Base-by-base conservation (phyloP, 495 filamentous ascomycete species). In the Neohortaea acidophila region DNA sequence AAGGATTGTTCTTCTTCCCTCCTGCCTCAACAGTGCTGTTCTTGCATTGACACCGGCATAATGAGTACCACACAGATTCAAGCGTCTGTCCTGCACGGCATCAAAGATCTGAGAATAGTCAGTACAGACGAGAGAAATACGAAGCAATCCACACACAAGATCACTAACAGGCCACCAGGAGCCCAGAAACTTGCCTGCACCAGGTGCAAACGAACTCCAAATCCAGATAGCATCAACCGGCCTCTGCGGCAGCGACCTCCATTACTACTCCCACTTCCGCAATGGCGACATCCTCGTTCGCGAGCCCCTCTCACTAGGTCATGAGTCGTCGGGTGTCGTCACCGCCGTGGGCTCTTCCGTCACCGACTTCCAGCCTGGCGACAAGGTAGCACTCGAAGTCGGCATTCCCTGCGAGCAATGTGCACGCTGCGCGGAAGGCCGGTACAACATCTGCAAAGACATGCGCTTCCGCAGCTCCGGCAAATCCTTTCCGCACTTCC, bases 371-470 rank as follows among this genome's bases (percentile, higher is more conserved):
- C 49, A 57, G 21, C 32, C 59, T 46, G 82, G 81, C 24, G 82
- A 89, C 54, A 70, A 70, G 19, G 80, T 89, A n/a, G 81, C 79
- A 0, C 63, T 89, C 13, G 82, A 89, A 62, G 79, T 84, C 50
- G 81, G 81, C n/a, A 58, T 82, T 7, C 80, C 81, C n/a, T 91
- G 83, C 52, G 67, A 67, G 19, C 48, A 62, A 30, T 91, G 83
- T 55, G 61, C 66, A 6, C 59, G 77, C 17, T 91, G 83, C 55
- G 47, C 48, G 14, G 62, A 64, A 30, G 79, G 78, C 19, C 66
- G 82, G 36, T 89, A 91, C 57, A 93, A 91, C 57, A 81, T 93
- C 61, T 93, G 84, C 66, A 64, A 66, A n/a, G 57, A 60, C 8
- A 77, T 93, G 72, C 65, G 62, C 33, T 93, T 92, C 59, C 65